Evolutionary conservation across 352 stramenopile species (phyloP), one percentile per base, ranked within the genome.

Genomic region (Globisporangium takayamanum): DNA sequence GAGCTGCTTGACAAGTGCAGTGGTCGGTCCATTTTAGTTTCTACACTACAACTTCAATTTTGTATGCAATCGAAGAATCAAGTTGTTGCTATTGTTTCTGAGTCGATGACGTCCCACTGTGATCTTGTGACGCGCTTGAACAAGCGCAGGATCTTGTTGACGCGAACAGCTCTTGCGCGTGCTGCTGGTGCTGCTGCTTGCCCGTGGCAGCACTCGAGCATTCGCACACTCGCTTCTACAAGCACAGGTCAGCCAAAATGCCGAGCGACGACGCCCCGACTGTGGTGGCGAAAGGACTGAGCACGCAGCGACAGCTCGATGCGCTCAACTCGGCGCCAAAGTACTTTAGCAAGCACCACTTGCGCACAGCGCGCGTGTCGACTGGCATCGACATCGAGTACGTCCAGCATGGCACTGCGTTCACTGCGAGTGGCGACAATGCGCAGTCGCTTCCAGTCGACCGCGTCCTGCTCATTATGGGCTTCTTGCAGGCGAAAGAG

Each of bases 401-500:
- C 37, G 30, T 33, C 0, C 30, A 37, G 50, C 50, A 55, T 28
- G 28, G 25, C 28, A 26, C 30, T 2, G 33, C 33, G 33, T 39
- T 39, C 33, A 10, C 5, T 39, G 33, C 33, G 8, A 44, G 15
- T 30, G 14, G 18, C 28, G 30, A 46, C 20, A 37, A 49, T 44
- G 50, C 41, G 10, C 50, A 47, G 25, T 28, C 28, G 28, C 25
- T 37, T 5, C 20, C 51, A 12, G 59, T 52, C 8, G 46, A 57
- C 20, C 59, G 59, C 30, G 50, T 76, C 28, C 59, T 73, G 47
- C 50, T 76, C 15, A 48, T 76, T 50, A 73, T 66, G 57, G 69
- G 69, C n/a, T 68, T 69, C 44, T 26, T 51, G 20, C 51, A 60
- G 7, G 11, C 52, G 6, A 67, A 73, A 39, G 62, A 76, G 30